Evolutionary conservation across 2,329 filamentous ascomycete species (phyloP).

Genomic region (Fusarium pseudonygamai): DNA sequence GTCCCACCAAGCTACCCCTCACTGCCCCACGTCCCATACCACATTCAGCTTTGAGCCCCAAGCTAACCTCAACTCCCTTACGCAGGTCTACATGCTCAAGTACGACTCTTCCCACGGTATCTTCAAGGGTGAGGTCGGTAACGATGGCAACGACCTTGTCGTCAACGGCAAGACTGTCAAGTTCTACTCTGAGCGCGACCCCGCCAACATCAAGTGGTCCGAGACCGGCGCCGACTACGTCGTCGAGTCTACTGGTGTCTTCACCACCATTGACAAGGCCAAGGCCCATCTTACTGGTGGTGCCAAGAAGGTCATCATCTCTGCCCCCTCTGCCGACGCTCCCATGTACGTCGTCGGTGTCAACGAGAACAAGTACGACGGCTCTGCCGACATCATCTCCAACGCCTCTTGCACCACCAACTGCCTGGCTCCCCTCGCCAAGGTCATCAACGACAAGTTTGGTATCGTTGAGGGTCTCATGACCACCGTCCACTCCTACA

Average conservation of each 20-base stretch:
- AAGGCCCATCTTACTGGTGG: slow-evolving; percentile 92
- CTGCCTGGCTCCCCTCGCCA: slow-evolving; percentile 98
- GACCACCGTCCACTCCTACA: slow-evolving; percentile 99
- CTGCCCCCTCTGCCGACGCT: slow-evolving; percentile 90
- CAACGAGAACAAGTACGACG: slow-evolving; percentile 94
- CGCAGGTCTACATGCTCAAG: slow-evolving; percentile 99
- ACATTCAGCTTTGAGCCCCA: neutral
- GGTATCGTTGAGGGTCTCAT: slow-evolving; percentile 98
- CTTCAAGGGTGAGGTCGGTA: slow-evolving; percentile 92
- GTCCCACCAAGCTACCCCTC: slow-evolving; percentile 24
- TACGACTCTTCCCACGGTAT: slow-evolving; percentile 97
- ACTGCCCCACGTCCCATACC: slow-evolving; percentile 15
- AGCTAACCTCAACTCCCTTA: slow-evolving; percentile 10
- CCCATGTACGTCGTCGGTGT: slow-evolving; percentile 99
- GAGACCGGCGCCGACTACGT: slow-evolving; percentile 91
- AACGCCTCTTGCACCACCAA: slow-evolving; percentile 99
- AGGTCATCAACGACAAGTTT: slow-evolving; percentile 99
- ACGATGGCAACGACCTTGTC: slow-evolving; percentile 75
- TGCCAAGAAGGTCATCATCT: slow-evolving; percentile 98
- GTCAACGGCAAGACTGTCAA: slow-evolving; percentile 95
- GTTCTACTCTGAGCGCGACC: slow-evolving; percentile 95
- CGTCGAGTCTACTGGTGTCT: slow-evolving; percentile 97
- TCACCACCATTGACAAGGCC: slow-evolving; percentile 98
- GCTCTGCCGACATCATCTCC: slow-evolving; percentile 91
- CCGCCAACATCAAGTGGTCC: slow-evolving; percentile 87